Conservation (phyloP, 2,329 filamentous ascomycete genomes). For the Paecilomyces sp. region DNA sequence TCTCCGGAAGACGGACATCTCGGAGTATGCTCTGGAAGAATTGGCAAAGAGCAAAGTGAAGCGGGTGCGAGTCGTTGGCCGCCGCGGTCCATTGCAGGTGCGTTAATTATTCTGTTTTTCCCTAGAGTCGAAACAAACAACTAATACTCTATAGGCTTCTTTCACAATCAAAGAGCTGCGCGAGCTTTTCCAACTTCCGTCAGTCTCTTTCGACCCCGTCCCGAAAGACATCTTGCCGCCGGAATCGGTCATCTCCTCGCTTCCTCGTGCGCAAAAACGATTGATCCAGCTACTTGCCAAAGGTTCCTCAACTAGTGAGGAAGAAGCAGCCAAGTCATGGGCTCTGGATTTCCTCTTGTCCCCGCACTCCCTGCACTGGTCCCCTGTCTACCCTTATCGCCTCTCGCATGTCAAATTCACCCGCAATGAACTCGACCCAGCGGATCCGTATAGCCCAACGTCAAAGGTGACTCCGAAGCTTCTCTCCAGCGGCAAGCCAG, state of each 20-base stretch:
- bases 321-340: slow-evolving; percentile 61
- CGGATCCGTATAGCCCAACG: slow-evolving; percentile 46
- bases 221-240: slow-evolving; percentile 59
- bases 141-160: slow-evolving; percentile 54
- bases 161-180: slow-evolving; percentile 94
- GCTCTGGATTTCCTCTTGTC: slow-evolving; percentile 79
- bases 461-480: slow-evolving; percentile 41
- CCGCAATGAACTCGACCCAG: slow-evolving; percentile 43
- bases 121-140: too few species aligned
- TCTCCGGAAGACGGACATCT: slow-evolving; percentile 78
- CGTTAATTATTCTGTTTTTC: slow-evolving; percentile 12
- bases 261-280: slow-evolving; percentile 69
- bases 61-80: slow-evolving; percentile 77
- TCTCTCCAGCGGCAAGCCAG: slow-evolving; percentile 42
- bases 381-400: slow-evolving; percentile 34
- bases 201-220: slow-evolving; percentile 65
- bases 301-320: slow-evolving; percentile 51
- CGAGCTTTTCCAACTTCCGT: slow-evolving; percentile 72
- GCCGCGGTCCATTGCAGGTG: slow-evolving; percentile 82
- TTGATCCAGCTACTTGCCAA: slow-evolving; percentile 76
- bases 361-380: slow-evolving; percentile 60
- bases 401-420: slow-evolving; percentile 63
- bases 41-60: slow-evolving; percentile 67
- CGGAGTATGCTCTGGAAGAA: slow-evolving; percentile 70
- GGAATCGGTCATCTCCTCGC: slow-evolving; percentile 51